These are phyloP conservation scores for Trypethelium eluteriae DNA, from an alignment of 495 filamentous ascomycete species.

Conservation along the genomic window DNA sequence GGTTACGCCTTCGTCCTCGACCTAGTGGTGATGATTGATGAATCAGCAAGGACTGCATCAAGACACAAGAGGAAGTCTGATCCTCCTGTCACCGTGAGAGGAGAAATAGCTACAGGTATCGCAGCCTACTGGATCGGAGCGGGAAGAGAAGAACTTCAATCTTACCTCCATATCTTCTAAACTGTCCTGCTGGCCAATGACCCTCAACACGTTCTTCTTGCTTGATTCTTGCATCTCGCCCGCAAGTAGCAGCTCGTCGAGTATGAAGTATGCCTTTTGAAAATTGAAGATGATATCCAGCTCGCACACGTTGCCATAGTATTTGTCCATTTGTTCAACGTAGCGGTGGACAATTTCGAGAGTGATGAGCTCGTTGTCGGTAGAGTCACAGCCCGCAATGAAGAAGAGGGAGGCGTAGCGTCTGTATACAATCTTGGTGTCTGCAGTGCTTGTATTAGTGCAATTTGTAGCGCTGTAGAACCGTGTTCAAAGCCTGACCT, in stretches of 20 bases:
- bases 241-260: constrained; percentile 91
- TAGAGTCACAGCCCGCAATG: constrained; percentile 90
- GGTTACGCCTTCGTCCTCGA: constrained; percentile 86
- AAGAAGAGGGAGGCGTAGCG: constrained; percentile 99
- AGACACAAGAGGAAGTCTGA: background rate
- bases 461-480: background rate
- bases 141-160: constrained; percentile 24
- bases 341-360: constrained; percentile 98
- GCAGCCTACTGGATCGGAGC: constrained; percentile 4
- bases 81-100: background rate
- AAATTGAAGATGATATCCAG: constrained; percentile 99
- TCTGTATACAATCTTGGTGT: constrained; percentile 96
- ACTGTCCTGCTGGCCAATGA: constrained; percentile 90
- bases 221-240: constrained; percentile 98
- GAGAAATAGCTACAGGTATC: background rate
- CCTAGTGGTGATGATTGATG: constrained; percentile 48
- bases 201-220: constrained; percentile 94
- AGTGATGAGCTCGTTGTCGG: constrained; percentile 95
- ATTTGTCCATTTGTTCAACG: constrained; percentile 99
- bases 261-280: constrained; percentile 97
- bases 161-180: constrained; percentile 97
- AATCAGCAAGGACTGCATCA: constrained; percentile 12
- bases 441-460: constrained; percentile 40
- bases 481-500: constrained; percentile 45
- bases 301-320: constrained; percentile 99